Evolutionary conservation across 768 basidiomycete genomes (phyloP).

Genomic region (Mycena pura): DNA sequence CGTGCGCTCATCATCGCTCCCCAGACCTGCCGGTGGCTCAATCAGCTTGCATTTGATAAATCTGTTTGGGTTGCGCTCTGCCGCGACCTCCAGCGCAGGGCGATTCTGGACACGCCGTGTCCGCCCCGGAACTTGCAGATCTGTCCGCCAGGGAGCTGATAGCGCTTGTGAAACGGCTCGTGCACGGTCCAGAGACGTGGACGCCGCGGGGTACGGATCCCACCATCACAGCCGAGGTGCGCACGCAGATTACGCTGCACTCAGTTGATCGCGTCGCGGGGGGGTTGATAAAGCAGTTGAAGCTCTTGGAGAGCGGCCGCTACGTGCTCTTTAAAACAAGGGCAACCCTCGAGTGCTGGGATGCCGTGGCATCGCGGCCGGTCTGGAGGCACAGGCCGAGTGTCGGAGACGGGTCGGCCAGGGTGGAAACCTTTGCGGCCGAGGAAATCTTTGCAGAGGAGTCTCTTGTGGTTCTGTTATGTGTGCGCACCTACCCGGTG

Average conservation of each 20-base stretch:
- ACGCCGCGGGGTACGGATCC: not conserved
- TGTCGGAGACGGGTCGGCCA: not conserved
- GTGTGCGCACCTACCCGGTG: not conserved
- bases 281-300: slow-evolving; percentile 3
- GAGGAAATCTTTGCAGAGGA: not conserved
- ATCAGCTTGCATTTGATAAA: not conserved
- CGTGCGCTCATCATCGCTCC: not conserved
- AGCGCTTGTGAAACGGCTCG: not conserved
- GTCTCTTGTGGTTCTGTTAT: not conserved
- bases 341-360: slow-evolving; percentile 17
- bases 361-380: not conserved
- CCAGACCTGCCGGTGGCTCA: slow-evolving; percentile 7
- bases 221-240: not conserved
- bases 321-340: slow-evolving; percentile 10
- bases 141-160: not conserved
- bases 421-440: not conserved
- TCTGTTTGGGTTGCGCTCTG: not conserved
- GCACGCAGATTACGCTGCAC: not conserved
- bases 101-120: not conserved
- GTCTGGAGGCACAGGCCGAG: slow-evolving; percentile 3
- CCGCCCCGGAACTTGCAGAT: not conserved
- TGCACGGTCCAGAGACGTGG: slow-evolving; percentile 4
- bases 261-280: not conserved
- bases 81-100: not conserved
- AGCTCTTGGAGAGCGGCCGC: slow-evolving; percentile 3